Base-by-base conservation (phyloP, 2,329 filamentous ascomycete species). In the Clonostachys byssicola region DNA sequence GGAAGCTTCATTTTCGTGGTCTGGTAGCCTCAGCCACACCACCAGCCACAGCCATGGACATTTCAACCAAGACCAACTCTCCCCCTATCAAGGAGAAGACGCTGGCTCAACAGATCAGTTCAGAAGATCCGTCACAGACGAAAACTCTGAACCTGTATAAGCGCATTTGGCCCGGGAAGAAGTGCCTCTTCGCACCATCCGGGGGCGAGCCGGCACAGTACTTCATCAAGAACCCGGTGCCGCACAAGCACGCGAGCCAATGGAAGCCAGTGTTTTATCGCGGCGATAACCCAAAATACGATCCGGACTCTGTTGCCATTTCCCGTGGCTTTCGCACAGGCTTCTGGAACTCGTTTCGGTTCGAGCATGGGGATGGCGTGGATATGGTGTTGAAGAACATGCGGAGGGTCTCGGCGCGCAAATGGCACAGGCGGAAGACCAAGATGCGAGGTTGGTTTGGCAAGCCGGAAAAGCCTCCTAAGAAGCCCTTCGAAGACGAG, bases 231-330 rank as follows among this genome's bases (percentile, higher is more conserved):
- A 54, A 54, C 38, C 53, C 51, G 14, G 42, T 54, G 12, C 53
- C 51, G 3, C 49, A 54, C 20, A 54, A 53, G 23, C 51, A 51
- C 40, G 36, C 47, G 4, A 33, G 45, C 45, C 20, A 40, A 23
- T 54, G 51, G 53, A 52, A 47, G 12, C 53, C 53, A 8, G 20
- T 54, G 12, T 47, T 54, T 7, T 52, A 50, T 44, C 45, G 44
- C 13, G 53, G 51, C 17, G 53, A 53, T 34, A 54, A 53, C 33
- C 53, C 53, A 16, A 54, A 53, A 42, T 53, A 54, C 47, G 47
- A 43, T 10, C 42, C 42, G 12, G 34, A 41, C 13, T 51, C 49
- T 39, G 45, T 17, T 5, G 42, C 44, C 16, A 43, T 54, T 12
- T 48, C 47, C 6, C 48, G 50, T 6, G 48, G 47, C 1, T 38